Evolutionary conservation across 805 yeast species (phyloP).

Genomic region (Hanseniaspora pseudoguilliermondii): DNA sequence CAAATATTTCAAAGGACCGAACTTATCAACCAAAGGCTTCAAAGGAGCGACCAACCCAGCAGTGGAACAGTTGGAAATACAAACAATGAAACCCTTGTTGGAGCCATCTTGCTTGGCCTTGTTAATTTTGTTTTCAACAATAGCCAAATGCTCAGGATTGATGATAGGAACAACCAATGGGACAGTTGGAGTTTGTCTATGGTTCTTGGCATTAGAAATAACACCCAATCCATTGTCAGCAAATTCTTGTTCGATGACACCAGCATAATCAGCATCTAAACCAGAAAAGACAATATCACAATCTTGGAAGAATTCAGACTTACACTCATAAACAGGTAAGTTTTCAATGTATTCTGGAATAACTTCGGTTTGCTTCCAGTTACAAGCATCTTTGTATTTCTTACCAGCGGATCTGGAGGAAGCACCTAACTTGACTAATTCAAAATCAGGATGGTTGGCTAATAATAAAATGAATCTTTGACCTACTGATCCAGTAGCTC

Average conservation of each 20-base stretch:
- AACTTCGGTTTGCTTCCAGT: constrained; percentile 85
- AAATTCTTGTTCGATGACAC: constrained; percentile 77
- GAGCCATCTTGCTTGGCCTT: constrained; percentile 44
- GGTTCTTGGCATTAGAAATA: constrained; percentile 91
- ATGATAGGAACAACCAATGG: constrained; percentile 93
- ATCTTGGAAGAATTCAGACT: constrained; percentile 58
- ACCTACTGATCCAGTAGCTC: constrained; percentile 97
- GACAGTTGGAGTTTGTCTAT: constrained; percentile 73
- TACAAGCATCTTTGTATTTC: constrained; percentile 67
- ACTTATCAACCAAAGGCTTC: constrained; percentile 78
- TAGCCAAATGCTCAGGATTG: constrained; percentile 76
- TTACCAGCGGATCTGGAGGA: constrained; percentile 90
- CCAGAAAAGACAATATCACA: constrained; percentile 95
- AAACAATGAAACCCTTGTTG: constrained; percentile 68
- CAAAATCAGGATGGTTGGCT: constrained; percentile 80
- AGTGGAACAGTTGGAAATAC: constrained; percentile 96
- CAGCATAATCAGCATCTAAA: constrained; percentile 84
- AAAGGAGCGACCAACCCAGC: constrained; percentile 96
- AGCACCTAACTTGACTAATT: constrained; percentile 77
- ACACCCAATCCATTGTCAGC: constrained; percentile 70
- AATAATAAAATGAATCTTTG: constrained; percentile 83
- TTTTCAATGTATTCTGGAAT: constrained; percentile 57
- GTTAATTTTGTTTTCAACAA: constrained; percentile 47
- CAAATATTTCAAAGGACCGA: constrained; percentile 80
- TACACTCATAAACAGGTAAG: constrained; percentile 66